Conservation (phyloP, 1,284 basidiomycete species). For the Dichomitus squalens region DNA sequence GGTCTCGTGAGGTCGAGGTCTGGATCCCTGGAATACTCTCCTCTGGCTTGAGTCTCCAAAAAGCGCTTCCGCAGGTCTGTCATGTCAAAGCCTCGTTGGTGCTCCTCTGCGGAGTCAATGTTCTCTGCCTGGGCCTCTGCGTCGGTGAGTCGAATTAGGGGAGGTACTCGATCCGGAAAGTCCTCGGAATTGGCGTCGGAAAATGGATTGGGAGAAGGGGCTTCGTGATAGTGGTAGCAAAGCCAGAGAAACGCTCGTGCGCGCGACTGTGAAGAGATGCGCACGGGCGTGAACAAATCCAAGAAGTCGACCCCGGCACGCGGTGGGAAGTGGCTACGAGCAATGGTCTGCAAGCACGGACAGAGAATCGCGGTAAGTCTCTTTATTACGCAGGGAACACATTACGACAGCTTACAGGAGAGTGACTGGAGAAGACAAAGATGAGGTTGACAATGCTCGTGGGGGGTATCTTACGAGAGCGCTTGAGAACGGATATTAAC, state of each 20-base stretch:
- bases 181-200: slow-evolving; percentile 55
- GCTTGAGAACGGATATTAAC: slow-evolving; percentile 37
- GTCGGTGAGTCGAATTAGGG: slow-evolving; percentile 49
- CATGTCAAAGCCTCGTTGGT: slow-evolving; percentile 69
- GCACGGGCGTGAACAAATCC: slow-evolving; percentile 67
- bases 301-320: slow-evolving; percentile 54
- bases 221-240: slow-evolving; percentile 77
- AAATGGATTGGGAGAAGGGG: slow-evolving; percentile 64
- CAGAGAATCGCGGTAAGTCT: slow-evolving; percentile 12
- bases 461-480: slow-evolving; percentile 52
- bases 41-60: slow-evolving; percentile 53
- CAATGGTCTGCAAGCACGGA: slow-evolving; percentile 46
- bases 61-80: slow-evolving; percentile 64
- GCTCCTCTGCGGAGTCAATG: slow-evolving; percentile 67
- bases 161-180: slow-evolving; percentile 57
- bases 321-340: slow-evolving; percentile 54
- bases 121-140: slow-evolving; percentile 61
- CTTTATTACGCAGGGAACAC: slow-evolving; percentile 1
- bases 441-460: slow-evolving; percentile 65
- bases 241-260: slow-evolving; percentile 79
- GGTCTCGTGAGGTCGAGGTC: slow-evolving; percentile 27
- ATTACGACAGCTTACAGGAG: slow-evolving; percentile 42
- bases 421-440: slow-evolving; percentile 60
- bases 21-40: slow-evolving; percentile 28
- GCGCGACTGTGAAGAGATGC: slow-evolving; percentile 60